Evolutionary conservation across 2,329 filamentous ascomycete genomes (phyloP).

Genomic region (Periconia macrospinosa): DNA sequence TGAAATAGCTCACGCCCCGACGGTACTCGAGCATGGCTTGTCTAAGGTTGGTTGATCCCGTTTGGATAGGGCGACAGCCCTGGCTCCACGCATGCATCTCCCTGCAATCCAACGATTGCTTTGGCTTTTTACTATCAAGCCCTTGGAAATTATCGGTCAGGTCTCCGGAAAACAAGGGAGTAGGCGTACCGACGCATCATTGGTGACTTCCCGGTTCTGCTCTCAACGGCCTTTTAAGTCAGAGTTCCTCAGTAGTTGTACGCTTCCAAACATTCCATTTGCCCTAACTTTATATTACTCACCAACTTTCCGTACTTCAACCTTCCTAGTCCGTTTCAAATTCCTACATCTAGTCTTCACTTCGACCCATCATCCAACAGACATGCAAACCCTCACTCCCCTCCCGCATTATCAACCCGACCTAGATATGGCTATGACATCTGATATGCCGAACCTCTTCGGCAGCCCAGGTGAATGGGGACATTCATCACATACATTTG

Average conservation of each 20-base stretch:
- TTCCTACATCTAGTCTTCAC: neutral
- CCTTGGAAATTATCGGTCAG: neutral
- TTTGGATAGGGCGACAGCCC: neutral
- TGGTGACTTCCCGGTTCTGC: neutral
- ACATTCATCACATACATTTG: neutral
- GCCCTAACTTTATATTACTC: neutral
- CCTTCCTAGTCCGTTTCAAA: neutral
- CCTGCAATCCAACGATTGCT: neutral
- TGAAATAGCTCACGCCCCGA: neutral
- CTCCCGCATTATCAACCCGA: neutral
- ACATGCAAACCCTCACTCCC: neutral
- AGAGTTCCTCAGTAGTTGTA: neutral
- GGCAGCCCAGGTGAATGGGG: slow-evolving; percentile 1
- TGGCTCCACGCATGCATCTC: neutral
- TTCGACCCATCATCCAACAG: neutral
- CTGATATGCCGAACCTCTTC: neutral
- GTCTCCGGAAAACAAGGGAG: neutral
- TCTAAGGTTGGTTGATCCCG: neutral
- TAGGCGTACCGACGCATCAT: neutral
- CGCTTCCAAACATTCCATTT: neutral
- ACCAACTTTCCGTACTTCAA: neutral
- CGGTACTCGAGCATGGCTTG: neutral
- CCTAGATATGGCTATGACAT: neutral
- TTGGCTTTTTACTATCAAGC: neutral
- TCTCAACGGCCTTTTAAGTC: neutral